Evolutionary conservation across 2,329 filamentous ascomycete species (phyloP), one percentile per base, ranked within the genome.

Genomic region (Beauveria pseudobassiana): DNA sequence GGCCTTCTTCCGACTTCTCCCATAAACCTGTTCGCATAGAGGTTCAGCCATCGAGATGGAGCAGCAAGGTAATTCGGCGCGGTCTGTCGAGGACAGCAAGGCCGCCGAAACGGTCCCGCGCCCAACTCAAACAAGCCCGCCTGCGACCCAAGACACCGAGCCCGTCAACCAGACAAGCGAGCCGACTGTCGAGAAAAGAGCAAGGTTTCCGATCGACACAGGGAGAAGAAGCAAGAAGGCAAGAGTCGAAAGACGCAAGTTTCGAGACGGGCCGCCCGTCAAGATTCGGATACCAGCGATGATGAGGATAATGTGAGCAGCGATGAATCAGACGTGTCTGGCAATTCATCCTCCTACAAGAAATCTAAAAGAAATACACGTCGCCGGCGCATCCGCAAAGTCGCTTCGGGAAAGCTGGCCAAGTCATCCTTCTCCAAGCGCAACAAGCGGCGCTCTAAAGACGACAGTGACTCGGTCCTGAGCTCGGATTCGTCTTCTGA

Each of bases 401-500:
- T 53, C 28, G 38, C 45, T 10, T 46, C 46, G 1, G 61, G 26
- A 30, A 62, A 62, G 40, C 46, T 49, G 18, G 40, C 46, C 38
- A 58, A 57, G 42, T 58, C 53, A 26, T 46, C 61, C 20, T 40
- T 24, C 7, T 48, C 61, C 48, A 42, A 20, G n/a, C 61, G 53
- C 49, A 10, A 52, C 43, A 55, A 34, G 28, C 61, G 48, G 3
- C 53, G 54, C 18, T 34, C 40, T 1, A 40, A 24, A 10, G 38
- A 53, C 53, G 63, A 65, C 22, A 63, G 60, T 5, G 69, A 70
- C 52, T 67, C 69, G 0, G 67, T 67, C 12, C 69, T 65, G 12
- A 65, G 65, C 50, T 67, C 68, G 12, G 67, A 68, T 2, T 69
- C 67, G 30, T 67, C 68, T 0, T 68, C 65, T 3, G 68, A 69